Evolutionary conservation across 1,284 basidiomycete species (phyloP).

Genomic region (Boletus semigastroideus): DNA sequence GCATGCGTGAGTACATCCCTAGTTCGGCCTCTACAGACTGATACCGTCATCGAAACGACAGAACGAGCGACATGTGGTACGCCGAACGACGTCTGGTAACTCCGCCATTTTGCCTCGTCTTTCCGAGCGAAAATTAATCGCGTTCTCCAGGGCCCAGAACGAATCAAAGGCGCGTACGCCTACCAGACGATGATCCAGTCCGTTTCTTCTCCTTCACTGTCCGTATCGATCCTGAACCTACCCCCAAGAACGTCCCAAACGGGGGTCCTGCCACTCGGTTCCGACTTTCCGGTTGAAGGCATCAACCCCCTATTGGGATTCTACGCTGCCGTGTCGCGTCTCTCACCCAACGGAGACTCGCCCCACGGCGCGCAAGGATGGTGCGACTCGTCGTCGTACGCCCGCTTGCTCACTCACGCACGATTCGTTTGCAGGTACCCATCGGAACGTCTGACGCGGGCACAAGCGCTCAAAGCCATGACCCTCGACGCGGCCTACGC

Average conservation of each 20-base stretch:
- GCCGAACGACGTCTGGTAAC: conserved; percentile 75
- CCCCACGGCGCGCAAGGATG: conserved; percentile 83
- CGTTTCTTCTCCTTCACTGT: conserved; percentile 21
- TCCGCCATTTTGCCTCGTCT: neutral
- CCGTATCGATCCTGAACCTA: neutral
- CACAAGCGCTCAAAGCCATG: conserved; percentile 81
- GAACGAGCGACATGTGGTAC: conserved; percentile 90
- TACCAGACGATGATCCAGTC: conserved; percentile 78
- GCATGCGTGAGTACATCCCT: conserved; percentile 61
- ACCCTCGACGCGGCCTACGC: conserved; percentile 88
- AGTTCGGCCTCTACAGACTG: neutral
- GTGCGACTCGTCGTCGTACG: conserved; percentile 41
- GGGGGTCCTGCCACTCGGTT: conserved; percentile 74
- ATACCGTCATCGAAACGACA: conserved; percentile 26
- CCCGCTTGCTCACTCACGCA: neutral
- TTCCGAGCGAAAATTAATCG: neutral
- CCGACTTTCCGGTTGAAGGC: conserved; percentile 89
- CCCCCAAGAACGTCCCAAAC: conserved; percentile 40
- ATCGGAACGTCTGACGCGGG: conserved; percentile 67
- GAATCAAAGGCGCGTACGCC: conserved; percentile 86
- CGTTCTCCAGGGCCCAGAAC: conserved; percentile 60
- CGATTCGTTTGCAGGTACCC: conserved; percentile 54
- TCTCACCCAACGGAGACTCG: conserved; percentile 66
- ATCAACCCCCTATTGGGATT: conserved; percentile 82
- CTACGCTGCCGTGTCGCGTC: conserved; percentile 81